Conservation (phyloP, 1,284 basidiomycete species). For the Leccinum pallidistipes region DNA sequence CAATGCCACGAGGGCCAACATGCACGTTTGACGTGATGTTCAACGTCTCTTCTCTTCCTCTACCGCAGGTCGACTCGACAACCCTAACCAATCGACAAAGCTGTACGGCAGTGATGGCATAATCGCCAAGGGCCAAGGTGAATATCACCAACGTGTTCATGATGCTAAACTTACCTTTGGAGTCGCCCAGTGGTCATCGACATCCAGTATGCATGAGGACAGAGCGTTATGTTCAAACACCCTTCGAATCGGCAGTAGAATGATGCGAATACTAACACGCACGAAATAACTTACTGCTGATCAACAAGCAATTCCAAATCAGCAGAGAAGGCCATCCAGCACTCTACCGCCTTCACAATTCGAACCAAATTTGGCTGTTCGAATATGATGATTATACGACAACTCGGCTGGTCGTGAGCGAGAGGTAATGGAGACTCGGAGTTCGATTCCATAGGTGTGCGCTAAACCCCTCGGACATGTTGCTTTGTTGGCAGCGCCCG, state of each 20-base stretch:
- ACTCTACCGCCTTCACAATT: slow-evolving; percentile 7
- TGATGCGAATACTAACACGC: slow-evolving; percentile 8
- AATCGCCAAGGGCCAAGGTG: neutral
- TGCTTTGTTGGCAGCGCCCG: slow-evolving; percentile 1
- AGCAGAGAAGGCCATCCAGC: neutral
- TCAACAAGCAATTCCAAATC: slow-evolving; percentile 27
- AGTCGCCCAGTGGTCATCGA: neutral
- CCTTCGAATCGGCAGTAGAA: slow-evolving; percentile 1
- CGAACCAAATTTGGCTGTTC: slow-evolving; percentile 4
- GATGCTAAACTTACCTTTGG: slow-evolving; percentile 3
- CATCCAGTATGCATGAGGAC: slow-evolving; percentile 9
- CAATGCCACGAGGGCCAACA: slow-evolving; percentile 8
- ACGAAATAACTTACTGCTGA: slow-evolving; percentile 11
- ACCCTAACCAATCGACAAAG: slow-evolving; percentile 1
- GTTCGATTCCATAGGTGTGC: slow-evolving; percentile 8
- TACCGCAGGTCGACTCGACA: slow-evolving; percentile 10
- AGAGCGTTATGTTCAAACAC: neutral
- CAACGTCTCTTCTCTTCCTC: slow-evolving; percentile 7
- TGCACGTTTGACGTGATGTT: slow-evolving; percentile 12
- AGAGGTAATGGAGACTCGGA: slow-evolving; percentile 1
- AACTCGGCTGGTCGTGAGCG: neutral
- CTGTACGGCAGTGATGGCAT: neutral
- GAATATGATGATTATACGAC: neutral
- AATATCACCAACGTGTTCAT: neutral
- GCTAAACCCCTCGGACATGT: slow-evolving; percentile 21